Conservation (phyloP, 2,329 filamentous ascomycete genomes). For the Colletotrichum spinosum region DNA sequence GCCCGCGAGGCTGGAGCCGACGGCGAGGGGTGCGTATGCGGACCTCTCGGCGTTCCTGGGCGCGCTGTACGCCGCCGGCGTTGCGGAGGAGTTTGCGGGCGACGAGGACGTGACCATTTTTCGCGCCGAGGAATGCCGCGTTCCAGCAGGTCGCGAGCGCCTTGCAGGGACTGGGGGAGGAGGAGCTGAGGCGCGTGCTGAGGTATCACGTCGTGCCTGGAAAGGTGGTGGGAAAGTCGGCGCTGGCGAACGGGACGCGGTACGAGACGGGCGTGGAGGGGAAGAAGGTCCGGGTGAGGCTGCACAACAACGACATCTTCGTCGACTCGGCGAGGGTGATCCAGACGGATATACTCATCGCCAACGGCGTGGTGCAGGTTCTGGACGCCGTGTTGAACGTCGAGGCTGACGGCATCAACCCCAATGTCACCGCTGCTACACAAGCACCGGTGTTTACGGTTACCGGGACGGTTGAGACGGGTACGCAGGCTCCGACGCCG, state of each 20-base stretch:
- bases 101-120: constrained; percentile 32
- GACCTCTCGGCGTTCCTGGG: constrained; percentile 37
- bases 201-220: constrained; percentile 35
- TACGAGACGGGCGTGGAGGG: constrained; percentile 22
- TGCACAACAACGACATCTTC: constrained; percentile 55
- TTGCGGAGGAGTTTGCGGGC: constrained; percentile 35
- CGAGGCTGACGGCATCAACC: constrained; percentile 38
- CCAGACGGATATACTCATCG: constrained; percentile 63
- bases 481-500: constrained; percentile 48
- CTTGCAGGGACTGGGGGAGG: constrained; percentile 17
- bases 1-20: constrained; percentile 45
- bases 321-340: constrained; percentile 65
- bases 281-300: constrained; percentile 23
- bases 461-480: constrained; percentile 28
- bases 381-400: constrained; percentile 64
- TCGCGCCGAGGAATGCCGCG: constrained; percentile 34
- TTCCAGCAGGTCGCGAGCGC: constrained; percentile 32
- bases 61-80: constrained; percentile 34
- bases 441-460: constrained; percentile 48
- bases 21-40: constrained; percentile 34
- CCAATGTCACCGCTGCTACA: constrained; percentile 47
- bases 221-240: constrained; percentile 21
- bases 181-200: constrained; percentile 32
- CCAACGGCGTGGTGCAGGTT: constrained; percentile 69
- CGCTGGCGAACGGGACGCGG: constrained; percentile 14